A percentile compares a stretch with the other conserved stretches of the same genome.
phyloP scores from a whole-genome alignment of 2,329 filamentous ascomycete genomes.

The Diaporthe sp. region DNA sequence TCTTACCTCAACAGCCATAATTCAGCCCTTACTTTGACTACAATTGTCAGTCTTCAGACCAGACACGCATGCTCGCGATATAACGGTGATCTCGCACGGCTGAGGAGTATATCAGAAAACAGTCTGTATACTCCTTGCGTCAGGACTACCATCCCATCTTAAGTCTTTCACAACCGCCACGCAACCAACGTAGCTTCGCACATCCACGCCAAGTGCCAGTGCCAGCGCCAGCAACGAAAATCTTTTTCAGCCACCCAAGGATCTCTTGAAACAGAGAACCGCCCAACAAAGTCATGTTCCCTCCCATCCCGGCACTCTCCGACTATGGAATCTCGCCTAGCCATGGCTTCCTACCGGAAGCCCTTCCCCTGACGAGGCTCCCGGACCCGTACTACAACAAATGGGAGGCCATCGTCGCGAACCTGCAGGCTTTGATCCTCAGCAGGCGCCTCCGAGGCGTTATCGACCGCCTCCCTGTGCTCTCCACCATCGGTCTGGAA shows the following conservation, averaged over 20 bases:
- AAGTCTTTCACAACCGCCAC: conserved; percentile 38
- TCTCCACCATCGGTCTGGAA: conserved; percentile 85
- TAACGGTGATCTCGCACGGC: conserved; percentile 63
- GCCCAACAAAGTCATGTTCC: conserved; percentile 62
- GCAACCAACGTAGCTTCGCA: background rate
- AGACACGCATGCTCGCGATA: conserved; percentile 53
- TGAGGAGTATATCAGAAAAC: conserved; percentile 72
- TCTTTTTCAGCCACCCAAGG: background rate
- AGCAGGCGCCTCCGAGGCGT: conserved; percentile 86
- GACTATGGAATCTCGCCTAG: conserved; percentile 85
- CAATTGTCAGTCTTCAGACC: conserved; percentile 23
- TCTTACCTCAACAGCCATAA: conserved; percentile 30
- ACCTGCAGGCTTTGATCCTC: conserved; percentile 88
- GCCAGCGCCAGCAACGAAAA: background rate
- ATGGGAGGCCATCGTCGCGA: conserved; percentile 90
- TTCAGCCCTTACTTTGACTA: conserved; percentile 8
- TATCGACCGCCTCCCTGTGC: conserved; percentile 84
- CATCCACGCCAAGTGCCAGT: conserved; percentile 14
- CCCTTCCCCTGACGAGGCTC: conserved; percentile 83
- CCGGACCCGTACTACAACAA: conserved; percentile 94
- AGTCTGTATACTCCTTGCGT: conserved; percentile 76
- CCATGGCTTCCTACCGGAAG: conserved; percentile 89
- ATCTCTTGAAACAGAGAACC: conserved; percentile 29
- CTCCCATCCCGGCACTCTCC: conserved; percentile 73
- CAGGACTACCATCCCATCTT: conserved; percentile 58